A percentile compares a stretch with the other conserved stretches of the same genome.
Conservation (phyloP, 129 eudicot species). For the Logfia minima region DNA sequence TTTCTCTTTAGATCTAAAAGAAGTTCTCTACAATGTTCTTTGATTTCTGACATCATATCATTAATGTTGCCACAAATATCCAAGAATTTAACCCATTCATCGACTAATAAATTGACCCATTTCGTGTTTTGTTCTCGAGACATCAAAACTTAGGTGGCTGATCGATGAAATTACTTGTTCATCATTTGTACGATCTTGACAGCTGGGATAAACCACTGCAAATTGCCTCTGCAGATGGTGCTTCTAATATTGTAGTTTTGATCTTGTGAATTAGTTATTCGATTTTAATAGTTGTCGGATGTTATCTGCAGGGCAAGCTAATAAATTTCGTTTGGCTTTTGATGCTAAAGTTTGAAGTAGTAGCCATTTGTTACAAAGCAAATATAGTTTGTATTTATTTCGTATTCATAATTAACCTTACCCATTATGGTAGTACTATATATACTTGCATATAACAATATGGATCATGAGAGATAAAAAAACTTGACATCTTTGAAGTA, state of each 20-base stretch:
- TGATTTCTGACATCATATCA: too few species aligned
- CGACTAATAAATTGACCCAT: too few species aligned
- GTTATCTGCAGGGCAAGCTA: constrained; percentile 54
- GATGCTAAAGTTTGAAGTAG: constrained; percentile 17
- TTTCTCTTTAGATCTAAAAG: too few species aligned
- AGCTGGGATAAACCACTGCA: constrained; percentile 41
- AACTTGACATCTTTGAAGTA: not conserved
- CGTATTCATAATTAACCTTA: constrained; percentile 8
- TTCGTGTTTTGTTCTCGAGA: too few species aligned
- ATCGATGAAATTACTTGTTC: too few species aligned
- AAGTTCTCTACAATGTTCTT: too few species aligned
- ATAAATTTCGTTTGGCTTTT: constrained; percentile 43
- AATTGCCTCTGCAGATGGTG: constrained; percentile 27
- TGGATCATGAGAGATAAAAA: constrained; percentile 9
- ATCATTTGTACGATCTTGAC: constrained; percentile 25
- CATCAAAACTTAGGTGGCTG: too few species aligned
- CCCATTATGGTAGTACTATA: constrained; percentile 4
- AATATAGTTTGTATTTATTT: not conserved
- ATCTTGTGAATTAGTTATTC: constrained; percentile 41
- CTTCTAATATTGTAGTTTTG: constrained; percentile 16
- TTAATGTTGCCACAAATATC: too few species aligned
- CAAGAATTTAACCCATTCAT: too few species aligned
- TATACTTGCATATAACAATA: constrained; percentile 3
- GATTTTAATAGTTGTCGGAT: constrained; percentile 32
- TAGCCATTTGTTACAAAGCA: constrained; percentile 30